Evolutionary conservation across 345 rosid species (phyloP), one percentile per base, ranked within the genome.

Genomic region (Zanthoxylum bungeanum): DNA sequence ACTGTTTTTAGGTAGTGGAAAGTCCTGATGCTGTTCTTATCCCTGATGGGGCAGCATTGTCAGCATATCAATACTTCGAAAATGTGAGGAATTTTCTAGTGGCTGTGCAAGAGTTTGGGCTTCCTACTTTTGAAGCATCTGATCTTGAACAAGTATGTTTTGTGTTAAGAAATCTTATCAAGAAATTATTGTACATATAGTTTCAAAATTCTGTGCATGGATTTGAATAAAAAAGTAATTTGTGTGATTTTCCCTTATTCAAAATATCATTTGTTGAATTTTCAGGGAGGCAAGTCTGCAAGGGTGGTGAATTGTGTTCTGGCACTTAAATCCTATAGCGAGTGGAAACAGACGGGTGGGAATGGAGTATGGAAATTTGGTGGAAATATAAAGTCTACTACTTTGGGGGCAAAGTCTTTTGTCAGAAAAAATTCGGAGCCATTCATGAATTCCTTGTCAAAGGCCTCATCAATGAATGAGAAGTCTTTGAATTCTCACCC

Each of bases 21-120:
- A 83, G 90, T 79, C 92, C 97, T 70, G 97, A 91, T 78, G 88
- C 90, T 61, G 71, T 78, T 69, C 84, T 82, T 51, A 82, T 92
- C 31, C 89, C 95, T 2, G 93, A 92, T 74, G 97, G 97, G 75
- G 97, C 97, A 0, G 93, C 97, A 27, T 80, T 91, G 73, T 87
- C 97, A 2, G 97, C 93, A 36, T 92, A 84, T 78, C 97, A 92
- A 76, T 89, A 92, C 79, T 92, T 92, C 71, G 97, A 92, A 80
- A 92, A 92, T 70, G 91, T 92, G 64, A 83, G 97, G 83, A 92
- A 92, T 72, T 92, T 89, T 76, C 89, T 92, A 52, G 95, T 89
- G 64, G 91, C 95, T 72, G 84, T 82, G 34, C 89, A 89, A 44
- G 86, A 86, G 49, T 67, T 88, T 80, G 91, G 96, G 16, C 66